Evolutionary conservation across 1,139 yeast genomes (phyloP).

Genomic region (Blastobotrys malaysiensis): DNA sequence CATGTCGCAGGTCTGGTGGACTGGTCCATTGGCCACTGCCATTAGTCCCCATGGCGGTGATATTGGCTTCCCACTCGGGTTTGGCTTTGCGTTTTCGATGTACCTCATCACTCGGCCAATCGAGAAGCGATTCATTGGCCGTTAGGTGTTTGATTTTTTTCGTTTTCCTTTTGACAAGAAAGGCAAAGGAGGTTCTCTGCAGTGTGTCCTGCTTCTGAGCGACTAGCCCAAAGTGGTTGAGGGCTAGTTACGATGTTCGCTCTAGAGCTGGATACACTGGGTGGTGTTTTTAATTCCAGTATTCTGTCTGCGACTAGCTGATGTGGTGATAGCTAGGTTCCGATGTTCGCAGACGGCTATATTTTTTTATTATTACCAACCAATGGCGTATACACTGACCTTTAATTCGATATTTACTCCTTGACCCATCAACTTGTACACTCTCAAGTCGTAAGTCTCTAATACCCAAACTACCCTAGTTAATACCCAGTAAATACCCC

Average conservation of each 20-base stretch:
- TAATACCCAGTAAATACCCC: too few species aligned
- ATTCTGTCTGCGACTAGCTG: constrained; percentile 1
- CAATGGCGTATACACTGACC: neutral
- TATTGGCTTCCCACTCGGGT: constrained; percentile 78
- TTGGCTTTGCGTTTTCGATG: constrained; percentile 61
- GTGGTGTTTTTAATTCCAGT: neutral
- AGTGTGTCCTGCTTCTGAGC: neutral
- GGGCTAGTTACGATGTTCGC: constrained; percentile 8
- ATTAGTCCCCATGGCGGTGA: constrained; percentile 77
- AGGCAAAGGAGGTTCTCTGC: neutral
- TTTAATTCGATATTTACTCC: too few species aligned
- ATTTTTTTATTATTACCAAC: neutral
- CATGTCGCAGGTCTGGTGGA: constrained; percentile 81
- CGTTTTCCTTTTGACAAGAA: neutral
- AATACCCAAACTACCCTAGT: too few species aligned
- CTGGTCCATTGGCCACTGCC: constrained; percentile 56
- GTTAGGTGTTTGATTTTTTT: too few species aligned
- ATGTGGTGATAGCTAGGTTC: constrained; percentile 5
- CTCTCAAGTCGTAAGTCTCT: too few species aligned
- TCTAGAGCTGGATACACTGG: neutral
- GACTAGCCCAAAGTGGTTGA: constrained; percentile 2
- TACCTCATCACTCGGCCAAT: constrained; percentile 59
- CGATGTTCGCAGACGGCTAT: constrained; percentile 5
- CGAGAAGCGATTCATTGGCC: constrained; percentile 39
- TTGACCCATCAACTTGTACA: too few species aligned